Conservation (phyloP, 257 asterid species). For the Coffea canephora region DNA sequence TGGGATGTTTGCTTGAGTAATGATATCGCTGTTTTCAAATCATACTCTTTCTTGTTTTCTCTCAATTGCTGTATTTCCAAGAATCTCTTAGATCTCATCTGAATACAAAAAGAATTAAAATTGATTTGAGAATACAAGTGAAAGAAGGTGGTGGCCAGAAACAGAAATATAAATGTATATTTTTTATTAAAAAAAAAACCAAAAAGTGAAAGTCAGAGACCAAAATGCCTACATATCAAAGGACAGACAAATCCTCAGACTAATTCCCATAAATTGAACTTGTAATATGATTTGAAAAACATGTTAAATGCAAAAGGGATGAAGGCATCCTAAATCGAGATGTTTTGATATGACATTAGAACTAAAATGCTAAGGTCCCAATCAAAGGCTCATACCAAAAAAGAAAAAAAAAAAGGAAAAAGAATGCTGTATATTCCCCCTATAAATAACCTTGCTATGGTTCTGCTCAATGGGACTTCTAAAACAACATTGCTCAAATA, state of each 20-base stretch:
- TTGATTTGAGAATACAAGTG: conserved; percentile 1
- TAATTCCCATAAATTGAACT: not conserved
- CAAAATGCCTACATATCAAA: not conserved
- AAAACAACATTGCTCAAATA: not conserved
- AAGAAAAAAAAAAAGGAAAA: too few relatives aligned
- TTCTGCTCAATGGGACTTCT: not conserved
- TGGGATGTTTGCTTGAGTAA: conserved; percentile 74
- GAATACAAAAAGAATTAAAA: conserved; percentile 5
- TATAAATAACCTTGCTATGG: not conserved
- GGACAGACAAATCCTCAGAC: not conserved
- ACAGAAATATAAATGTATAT: not conserved
- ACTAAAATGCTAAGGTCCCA: not conserved
- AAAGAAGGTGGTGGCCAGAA: not conserved
- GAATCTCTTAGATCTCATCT: conserved; percentile 95
- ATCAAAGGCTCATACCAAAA: not conserved
- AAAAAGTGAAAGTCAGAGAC: not conserved
- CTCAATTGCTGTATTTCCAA: conserved; percentile 87
- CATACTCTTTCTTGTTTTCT: conserved; percentile 81
- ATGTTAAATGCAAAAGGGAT: not conserved
- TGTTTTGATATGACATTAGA: not conserved
- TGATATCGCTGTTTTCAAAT: conserved; percentile 69
- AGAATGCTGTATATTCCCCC: not conserved
- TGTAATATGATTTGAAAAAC: not conserved
- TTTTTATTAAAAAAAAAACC: not conserved
- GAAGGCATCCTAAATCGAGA: not conserved